Conservation (phyloP, 2,329 filamentous ascomycete genomes). For the Fusarium udum region DNA sequence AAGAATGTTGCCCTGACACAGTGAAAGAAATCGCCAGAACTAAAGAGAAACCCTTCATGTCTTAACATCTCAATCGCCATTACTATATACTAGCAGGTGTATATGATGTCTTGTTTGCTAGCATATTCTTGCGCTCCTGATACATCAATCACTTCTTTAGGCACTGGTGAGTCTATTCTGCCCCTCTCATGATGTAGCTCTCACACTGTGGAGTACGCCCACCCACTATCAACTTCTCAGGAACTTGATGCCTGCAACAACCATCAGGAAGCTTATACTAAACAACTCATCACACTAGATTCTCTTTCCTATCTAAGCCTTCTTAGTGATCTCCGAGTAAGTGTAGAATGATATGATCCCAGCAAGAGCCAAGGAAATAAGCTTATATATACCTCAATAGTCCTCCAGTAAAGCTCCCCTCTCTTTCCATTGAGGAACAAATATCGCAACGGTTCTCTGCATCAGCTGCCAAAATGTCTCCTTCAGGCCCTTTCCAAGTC, state of each 20-base stretch:
- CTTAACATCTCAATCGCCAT: background rate
- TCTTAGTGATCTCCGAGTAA: background rate
- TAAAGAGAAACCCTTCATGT: background rate
- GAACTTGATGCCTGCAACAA: background rate
- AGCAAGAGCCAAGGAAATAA: background rate
- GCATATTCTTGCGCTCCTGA: background rate
- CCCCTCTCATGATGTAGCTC: background rate
- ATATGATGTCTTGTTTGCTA: background rate
- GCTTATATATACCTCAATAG: conserved; percentile 22
- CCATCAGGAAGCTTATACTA: background rate
- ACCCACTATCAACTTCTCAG: background rate
- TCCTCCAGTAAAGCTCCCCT: background rate
- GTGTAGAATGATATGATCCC: background rate
- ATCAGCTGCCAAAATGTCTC: conserved; percentile 37
- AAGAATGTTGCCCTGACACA: background rate
- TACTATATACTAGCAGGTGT: background rate
- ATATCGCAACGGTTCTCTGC: background rate
- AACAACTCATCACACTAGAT: background rate
- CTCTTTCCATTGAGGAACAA: background rate
- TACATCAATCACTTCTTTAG: background rate
- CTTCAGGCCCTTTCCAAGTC: conserved; percentile 52
- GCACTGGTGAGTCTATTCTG: background rate
- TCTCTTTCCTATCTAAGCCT: background rate
- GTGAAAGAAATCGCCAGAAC: background rate
- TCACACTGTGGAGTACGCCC: background rate